Percentiles rank a stretch among this genome's conserved stretches.
These are phyloP conservation scores for Aspergillus luchuensis DNA, from an alignment of 2,329 filamentous ascomycete genomes.

Conservation along the genomic window DNA sequence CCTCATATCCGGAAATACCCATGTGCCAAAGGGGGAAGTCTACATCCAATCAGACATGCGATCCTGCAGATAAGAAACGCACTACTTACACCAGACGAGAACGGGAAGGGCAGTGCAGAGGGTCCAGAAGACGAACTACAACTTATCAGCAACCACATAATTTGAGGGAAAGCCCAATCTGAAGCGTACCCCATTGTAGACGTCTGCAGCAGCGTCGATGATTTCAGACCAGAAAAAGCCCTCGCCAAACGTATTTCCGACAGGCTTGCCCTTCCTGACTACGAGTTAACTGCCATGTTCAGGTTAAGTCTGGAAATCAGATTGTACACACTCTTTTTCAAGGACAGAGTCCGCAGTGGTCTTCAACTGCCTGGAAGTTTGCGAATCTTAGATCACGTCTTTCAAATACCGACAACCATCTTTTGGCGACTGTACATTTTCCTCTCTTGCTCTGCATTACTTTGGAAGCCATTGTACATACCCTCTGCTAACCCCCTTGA, in stretches of 20 bases:
- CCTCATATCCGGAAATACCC: slow-evolving; percentile 97
- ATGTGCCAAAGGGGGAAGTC: slow-evolving; percentile 98
- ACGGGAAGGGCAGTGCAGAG: slow-evolving; percentile 87
- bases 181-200: slow-evolving; percentile 77
- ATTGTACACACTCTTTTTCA: slow-evolving; percentile 71
- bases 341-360: slow-evolving; percentile 51
- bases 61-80: background rate
- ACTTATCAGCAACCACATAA: slow-evolving; percentile 26
- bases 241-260: slow-evolving; percentile 68
- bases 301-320: slow-evolving; percentile 28
- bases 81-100: slow-evolving; percentile 82
- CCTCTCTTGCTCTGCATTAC: slow-evolving; percentile 56
- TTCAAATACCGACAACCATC: slow-evolving; percentile 41
- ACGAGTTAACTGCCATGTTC: slow-evolving; percentile 26
- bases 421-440: slow-evolving; percentile 54
- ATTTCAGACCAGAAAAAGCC: slow-evolving; percentile 73
- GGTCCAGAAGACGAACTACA: slow-evolving; percentile 91
- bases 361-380: slow-evolving; percentile 52
- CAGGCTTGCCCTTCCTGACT: slow-evolving; percentile 72
- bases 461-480: slow-evolving; percentile 96
- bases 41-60: slow-evolving; percentile 39
- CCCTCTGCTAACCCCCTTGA: slow-evolving; percentile 91
- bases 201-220: slow-evolving; percentile 79
- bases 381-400: slow-evolving; percentile 38
- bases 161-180: background rate